A percentile compares a stretch with the other conserved stretches of the same genome.
phyloP scores from a whole-genome alignment of 2,329 filamentous ascomycete genomes.

The Chaetomiaceae sp. region DNA sequence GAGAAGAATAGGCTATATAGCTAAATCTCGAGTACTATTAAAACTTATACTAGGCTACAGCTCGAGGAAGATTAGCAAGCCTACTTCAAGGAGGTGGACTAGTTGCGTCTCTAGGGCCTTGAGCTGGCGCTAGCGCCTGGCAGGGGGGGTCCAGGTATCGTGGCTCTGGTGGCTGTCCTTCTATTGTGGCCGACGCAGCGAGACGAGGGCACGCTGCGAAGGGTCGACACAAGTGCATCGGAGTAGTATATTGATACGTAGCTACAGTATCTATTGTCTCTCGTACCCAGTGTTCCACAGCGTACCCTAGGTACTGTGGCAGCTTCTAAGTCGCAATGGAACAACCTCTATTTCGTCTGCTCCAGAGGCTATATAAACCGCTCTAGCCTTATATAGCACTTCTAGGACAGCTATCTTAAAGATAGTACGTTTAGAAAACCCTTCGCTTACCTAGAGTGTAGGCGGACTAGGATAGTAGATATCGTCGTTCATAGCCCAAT shows the following conservation, averaged over 20 bases:
- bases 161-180: constrained; percentile 11
- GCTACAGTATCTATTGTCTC: constrained; percentile 11
- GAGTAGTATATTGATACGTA: constrained; percentile 9
- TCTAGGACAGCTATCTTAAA: constrained; percentile 9
- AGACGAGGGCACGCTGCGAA: constrained; percentile 1
- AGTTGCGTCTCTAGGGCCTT: constrained; percentile 10
- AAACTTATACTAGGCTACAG: constrained; percentile 12
- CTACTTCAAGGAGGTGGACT: constrained; percentile 13
- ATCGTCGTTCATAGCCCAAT: constrained; percentile 6
- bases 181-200: constrained; percentile 1
- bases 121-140: constrained; percentile 8
- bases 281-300: background rate
- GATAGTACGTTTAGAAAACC: constrained; percentile 13
- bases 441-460: constrained; percentile 7
- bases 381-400: constrained; percentile 11
- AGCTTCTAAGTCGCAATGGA: constrained; percentile 5
- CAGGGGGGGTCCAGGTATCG: constrained; percentile 5
- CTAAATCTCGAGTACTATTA: constrained; percentile 8
- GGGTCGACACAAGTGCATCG: constrained; percentile 1
- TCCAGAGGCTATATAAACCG: constrained; percentile 3
- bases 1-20: constrained; percentile 13
- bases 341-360: constrained; percentile 9
- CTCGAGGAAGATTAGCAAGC: constrained; percentile 11
- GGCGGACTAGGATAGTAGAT: constrained; percentile 7
- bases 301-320: background rate